Base-by-base conservation (phyloP, 345 rosid species). In the Boechera divaricarpa region DNA sequence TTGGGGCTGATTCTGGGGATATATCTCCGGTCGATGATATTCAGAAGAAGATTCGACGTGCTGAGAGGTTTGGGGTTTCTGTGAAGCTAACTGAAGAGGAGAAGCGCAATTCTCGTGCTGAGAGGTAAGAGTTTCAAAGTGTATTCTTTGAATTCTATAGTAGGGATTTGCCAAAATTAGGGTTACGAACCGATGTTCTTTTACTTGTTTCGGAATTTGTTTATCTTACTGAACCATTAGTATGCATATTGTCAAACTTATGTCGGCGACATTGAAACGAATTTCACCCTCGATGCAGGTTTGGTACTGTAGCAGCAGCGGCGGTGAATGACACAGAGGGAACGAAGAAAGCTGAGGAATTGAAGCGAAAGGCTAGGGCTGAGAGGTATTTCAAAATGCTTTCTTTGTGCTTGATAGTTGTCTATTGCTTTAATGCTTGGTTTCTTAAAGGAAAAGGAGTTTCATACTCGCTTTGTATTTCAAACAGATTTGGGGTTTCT, bases 81-180 rank as follows among this genome's bases (percentile, higher is more conserved):
- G 94, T 95, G 8, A 86, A 86, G 81, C 31, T 91, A 16, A 90
- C 97, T 0, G 99, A 95, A 83, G 79, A 86, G 69, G 99, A 95
- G 86, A 95, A 95, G 75, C 98, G 97, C 32, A 86, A 83, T 86
- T 87, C 94, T 68, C 93, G 99, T 7, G 97, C 99, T 47, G 98
- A 89, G 82, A 92, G 98, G 98, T 92, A 72, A 44, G 16, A 13
- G 16, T 44, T 41, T 41, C 44, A 44, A 44, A 5, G 0, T 44
- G 49, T 44, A 11, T 44, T 44, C 49, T 44, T 47, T 31, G 53
- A 6, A n/a, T 47, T 32, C 2, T 52, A 2, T 70, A 5, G 64
- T 2, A 18, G 55, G 67, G 70, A 45, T 73, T 51, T 66, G 10
- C 4, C 4, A 7, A 66, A 8, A 67, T 70, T 74, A 82, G 75